Evolutionary conservation across 768 basidiomycete species (phyloP), one percentile per base, ranked within the genome.

Genomic region (Termitomyces heimii): DNA sequence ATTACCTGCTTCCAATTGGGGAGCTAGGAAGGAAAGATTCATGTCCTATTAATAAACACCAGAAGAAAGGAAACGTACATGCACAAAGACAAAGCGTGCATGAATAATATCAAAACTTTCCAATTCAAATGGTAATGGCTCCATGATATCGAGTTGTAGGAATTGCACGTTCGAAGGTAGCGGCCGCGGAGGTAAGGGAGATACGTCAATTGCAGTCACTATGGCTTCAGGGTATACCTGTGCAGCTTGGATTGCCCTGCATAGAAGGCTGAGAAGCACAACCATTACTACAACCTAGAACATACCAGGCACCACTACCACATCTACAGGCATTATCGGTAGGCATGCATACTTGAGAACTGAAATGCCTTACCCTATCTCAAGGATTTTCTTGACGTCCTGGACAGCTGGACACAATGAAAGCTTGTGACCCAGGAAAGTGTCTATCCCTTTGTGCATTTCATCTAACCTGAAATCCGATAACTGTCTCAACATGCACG

Each of bases 261-360:
- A 26, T 4, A 53, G 9, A 20, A 26, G 24, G 10, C 13, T 53
- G 20, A 34, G 29, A 50, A 45, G 34, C 26, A 31, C 22, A 5
- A 12, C 8, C 12, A 28, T 16, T 16, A 24, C 5, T 20, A 37
- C 4, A 10, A 32, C 10, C 20, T 4, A 24, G 0, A 29, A 46
- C 48, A 45, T 53, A 55, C 58, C 58, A 60, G 14, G 58, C 50
- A 22, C 54, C 53, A 3, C 48, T 43, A 16, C 53, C 58, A 34
- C 46, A 54, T 3, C 53, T 55, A 34, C 12, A 20, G 4, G 26
- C 24, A 40, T 18, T 9, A 8, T 52, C 12, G 20, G 18, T 55
- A 14, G 47, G 37, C 34, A 5, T 16, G n/a, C 31, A 16, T 31
- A 10, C 14, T 1, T 18, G 2, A 4, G 5, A 35, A 13, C 5